phyloP scores from a whole-genome alignment of 352 stramenopile species.

The Pythium guiyangense region DNA sequence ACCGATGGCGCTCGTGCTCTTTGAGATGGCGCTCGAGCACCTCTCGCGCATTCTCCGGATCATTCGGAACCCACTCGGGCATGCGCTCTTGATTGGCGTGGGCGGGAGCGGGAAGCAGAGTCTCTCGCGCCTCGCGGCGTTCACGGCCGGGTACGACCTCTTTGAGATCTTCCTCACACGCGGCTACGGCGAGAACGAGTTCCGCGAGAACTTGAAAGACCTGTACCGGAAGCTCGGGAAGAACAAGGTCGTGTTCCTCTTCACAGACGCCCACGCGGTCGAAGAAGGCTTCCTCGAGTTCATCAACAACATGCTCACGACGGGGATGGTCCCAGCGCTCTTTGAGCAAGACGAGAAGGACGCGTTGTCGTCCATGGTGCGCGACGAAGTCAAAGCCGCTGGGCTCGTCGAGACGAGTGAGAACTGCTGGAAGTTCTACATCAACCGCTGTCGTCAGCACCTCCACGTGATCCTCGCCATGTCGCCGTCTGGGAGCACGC shows the following conservation, averaged over 20 bases:
- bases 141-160: slow-evolving; percentile 91
- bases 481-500: slow-evolving; percentile 91
- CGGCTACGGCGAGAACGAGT: slow-evolving; percentile 92
- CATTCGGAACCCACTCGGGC: slow-evolving; percentile 88
- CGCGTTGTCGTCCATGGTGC: slow-evolving; percentile 69
- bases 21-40: slow-evolving; percentile 95
- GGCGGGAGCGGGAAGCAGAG: slow-evolving; percentile 94
- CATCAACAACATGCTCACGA: slow-evolving; percentile 97
- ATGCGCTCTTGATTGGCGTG: slow-evolving; percentile 92
- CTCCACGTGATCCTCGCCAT: slow-evolving; percentile 94
- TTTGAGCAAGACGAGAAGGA: slow-evolving; percentile 93
- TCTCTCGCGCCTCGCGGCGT: slow-evolving; percentile 89
- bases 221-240: slow-evolving; percentile 88
- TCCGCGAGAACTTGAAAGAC: slow-evolving; percentile 93
- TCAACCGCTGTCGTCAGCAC: slow-evolving; percentile 91
- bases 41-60: slow-evolving; percentile 91
- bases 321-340: slow-evolving; percentile 90
- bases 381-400: slow-evolving; percentile 85
- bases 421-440: slow-evolving; percentile 94
- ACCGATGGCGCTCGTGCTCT: slow-evolving; percentile 93
- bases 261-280: slow-evolving; percentile 94
- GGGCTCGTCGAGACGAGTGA: slow-evolving; percentile 90
- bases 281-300: slow-evolving; percentile 96
- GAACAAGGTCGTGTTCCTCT: slow-evolving; percentile 92
- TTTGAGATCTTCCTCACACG: slow-evolving; percentile 94